A percentile compares a stretch with the other conserved stretches of the same genome.
These are phyloP conservation scores for Sporothrix dimorphospora DNA, from an alignment of 2,329 filamentous ascomycete species.

Conservation along the genomic window DNA sequence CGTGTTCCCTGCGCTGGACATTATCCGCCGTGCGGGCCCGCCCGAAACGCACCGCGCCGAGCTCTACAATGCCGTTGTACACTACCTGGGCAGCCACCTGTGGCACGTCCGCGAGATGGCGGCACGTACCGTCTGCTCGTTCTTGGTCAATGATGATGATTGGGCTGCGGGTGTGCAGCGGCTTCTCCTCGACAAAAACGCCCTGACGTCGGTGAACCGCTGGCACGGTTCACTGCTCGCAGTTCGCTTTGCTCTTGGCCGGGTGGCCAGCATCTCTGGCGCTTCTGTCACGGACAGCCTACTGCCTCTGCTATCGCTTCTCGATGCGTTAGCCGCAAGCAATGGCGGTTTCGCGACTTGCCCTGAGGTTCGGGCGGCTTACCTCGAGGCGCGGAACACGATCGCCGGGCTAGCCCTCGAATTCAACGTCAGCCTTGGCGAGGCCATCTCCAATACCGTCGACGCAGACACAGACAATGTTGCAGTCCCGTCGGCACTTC, in stretches of 20 bases:
- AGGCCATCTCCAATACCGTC: neutral
- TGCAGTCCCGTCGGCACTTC: conserved; percentile 40
- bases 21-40: conserved; percentile 72
- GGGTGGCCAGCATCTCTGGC: conserved; percentile 46
- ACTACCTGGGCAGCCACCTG: conserved; percentile 67
- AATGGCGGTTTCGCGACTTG: conserved; percentile 33
- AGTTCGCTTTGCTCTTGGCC: conserved; percentile 59
- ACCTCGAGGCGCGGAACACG: conserved; percentile 52
- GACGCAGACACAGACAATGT: neutral
- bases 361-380: conserved; percentile 51
- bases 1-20: conserved; percentile 82
- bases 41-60: conserved; percentile 59
- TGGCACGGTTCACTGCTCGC: conserved; percentile 63
- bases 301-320: conserved; percentile 10
- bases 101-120: conserved; percentile 86
- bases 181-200: conserved; percentile 42
- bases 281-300: conserved; percentile 43
- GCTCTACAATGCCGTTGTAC: conserved; percentile 61
- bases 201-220: conserved; percentile 50
- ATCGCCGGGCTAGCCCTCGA: conserved; percentile 37
- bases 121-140: conserved; percentile 70
- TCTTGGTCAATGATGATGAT: conserved; percentile 53
- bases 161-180: conserved; percentile 51
- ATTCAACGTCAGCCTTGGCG: neutral
- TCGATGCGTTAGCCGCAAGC: conserved; percentile 25